phyloP scores from a whole-genome alignment of 148 eudicot genomes.

The Chenopodium berlandieri region DNA sequence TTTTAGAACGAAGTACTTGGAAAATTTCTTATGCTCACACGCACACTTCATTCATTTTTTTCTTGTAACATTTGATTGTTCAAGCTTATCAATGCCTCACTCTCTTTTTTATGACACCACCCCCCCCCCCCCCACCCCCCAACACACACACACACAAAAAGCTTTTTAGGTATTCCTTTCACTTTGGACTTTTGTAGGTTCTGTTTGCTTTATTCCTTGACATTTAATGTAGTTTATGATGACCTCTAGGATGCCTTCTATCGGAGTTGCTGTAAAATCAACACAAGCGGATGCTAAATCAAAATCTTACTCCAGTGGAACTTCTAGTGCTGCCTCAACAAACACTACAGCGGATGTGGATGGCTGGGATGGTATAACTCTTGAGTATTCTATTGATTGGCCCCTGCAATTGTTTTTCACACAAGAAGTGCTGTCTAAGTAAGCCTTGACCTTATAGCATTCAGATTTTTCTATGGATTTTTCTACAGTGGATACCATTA shows the following conservation, averaged over 20 bases:
- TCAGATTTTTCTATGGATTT: neutral
- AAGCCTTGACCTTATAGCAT: constrained; percentile 26
- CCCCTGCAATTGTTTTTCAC: constrained; percentile 91
- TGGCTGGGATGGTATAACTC: constrained; percentile 97
- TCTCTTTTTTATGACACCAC: no score
- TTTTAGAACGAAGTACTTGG: no score
- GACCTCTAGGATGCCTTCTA: constrained; percentile 65
- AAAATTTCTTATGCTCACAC: no score
- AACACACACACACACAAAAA: no score
- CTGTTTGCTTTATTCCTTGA: constrained; percentile 11
- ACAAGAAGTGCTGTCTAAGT: constrained; percentile 93
- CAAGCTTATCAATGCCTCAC: no score
- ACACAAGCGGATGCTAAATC: constrained; percentile 58
- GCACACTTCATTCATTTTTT: no score
- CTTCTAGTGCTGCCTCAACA: constrained; percentile 41
- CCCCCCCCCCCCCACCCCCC: no score
- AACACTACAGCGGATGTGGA: constrained; percentile 57
- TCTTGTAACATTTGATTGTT: no score
- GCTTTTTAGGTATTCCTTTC: neutral
- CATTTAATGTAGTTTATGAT: constrained; percentile 21
- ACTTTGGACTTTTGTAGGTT: neutral
- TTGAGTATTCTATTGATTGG: constrained; percentile 95
- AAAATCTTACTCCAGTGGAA: constrained; percentile 56
- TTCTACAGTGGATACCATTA: neutral
- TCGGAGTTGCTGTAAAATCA: constrained; percentile 60